A percentile compares a stretch with the other conserved stretches of the same genome.
Evolutionary conservation across 23 red algal genomes (phyloP).

Genomic region (Agarophyton chilense): DNA sequence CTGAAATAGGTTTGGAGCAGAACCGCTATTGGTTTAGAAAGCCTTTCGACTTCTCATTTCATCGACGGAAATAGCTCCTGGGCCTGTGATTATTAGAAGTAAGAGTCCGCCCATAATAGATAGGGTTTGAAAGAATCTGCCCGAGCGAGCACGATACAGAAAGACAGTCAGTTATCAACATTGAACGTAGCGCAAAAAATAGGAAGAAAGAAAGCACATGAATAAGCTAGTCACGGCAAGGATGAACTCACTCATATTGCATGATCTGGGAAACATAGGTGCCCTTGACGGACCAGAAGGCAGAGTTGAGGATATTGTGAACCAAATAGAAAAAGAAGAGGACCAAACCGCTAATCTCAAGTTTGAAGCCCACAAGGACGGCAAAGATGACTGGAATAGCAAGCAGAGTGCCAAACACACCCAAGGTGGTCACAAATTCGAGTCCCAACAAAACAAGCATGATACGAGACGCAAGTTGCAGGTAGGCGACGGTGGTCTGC

Average conservation of each 20-base stretch:
- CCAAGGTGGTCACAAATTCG: slow-evolving; percentile 90
- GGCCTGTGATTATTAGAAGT: slow-evolving; percentile 86
- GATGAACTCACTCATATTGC: slow-evolving; percentile 85
- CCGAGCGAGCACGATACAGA: neutral
- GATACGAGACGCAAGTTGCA: slow-evolving; percentile 87
- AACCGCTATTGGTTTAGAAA: slow-evolving; percentile 35
- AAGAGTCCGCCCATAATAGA: slow-evolving; percentile 97
- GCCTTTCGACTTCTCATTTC: slow-evolving; percentile 79
- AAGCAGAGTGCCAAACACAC: slow-evolving; percentile 74
- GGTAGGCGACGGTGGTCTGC: slow-evolving; percentile 80
- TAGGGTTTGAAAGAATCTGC: slow-evolving; percentile 94
- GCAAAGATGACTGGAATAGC: slow-evolving; percentile 89
- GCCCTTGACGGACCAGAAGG: slow-evolving; percentile 89
- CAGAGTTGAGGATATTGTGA: slow-evolving; percentile 92
- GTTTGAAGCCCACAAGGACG: slow-evolving; percentile 88
- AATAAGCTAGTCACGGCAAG: neutral
- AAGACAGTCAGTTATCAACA: neutral
- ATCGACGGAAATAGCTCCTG: slow-evolving; percentile 89
- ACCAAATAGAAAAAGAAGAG: slow-evolving; percentile 88
- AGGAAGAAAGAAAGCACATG: neutral
- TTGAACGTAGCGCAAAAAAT: neutral
- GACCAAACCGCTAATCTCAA: slow-evolving; percentile 78
- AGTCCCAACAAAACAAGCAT: slow-evolving; percentile 94
- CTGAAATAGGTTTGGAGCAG: neutral
- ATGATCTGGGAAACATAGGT: slow-evolving; percentile 85